Evolutionary conservation across 2,329 filamentous ascomycete genomes (phyloP).

Genomic region (Fusarium begoniae): DNA sequence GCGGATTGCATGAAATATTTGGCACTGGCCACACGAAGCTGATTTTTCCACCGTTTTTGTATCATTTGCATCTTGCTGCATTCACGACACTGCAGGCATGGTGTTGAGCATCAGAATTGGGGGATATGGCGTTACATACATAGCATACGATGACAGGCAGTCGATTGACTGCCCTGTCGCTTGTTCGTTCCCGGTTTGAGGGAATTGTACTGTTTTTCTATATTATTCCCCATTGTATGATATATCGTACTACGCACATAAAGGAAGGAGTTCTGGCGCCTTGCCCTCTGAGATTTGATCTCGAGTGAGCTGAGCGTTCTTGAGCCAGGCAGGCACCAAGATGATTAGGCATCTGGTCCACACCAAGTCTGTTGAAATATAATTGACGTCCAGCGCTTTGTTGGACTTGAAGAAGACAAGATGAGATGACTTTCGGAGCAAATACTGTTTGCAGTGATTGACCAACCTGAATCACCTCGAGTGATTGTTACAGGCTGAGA

Average conservation of each 20-base stretch:
- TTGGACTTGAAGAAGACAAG: conserved; percentile 17
- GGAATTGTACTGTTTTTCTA: conserved; percentile 10
- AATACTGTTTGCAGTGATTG: background rate
- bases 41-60: conserved; percentile 19
- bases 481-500: conserved; percentile 1
- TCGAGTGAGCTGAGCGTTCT: conserved; percentile 17
- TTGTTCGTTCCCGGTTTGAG: conserved; percentile 12
- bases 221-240: conserved; percentile 27
- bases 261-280: conserved; percentile 24
- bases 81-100: conserved; percentile 32
- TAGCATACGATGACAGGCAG: conserved; percentile 27
- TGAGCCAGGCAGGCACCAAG: conserved; percentile 7
- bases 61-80: conserved; percentile 21
- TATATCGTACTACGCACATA: conserved; percentile 29
- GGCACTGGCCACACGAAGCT: background rate
- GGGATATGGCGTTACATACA: conserved; percentile 15
- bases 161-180: conserved; percentile 4
- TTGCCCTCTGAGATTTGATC: background rate
- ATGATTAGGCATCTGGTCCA: conserved; percentile 24
- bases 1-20: background rate
- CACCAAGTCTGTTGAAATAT: conserved; percentile 23
- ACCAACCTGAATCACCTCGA: background rate
- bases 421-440: background rate
- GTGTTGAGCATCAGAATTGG: conserved; percentile 26
- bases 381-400: conserved; percentile 11